These are phyloP conservation scores for Arthrinium phaeospermum DNA, from an alignment of 2,329 filamentous ascomycete species.

Conservation along the genomic window DNA sequence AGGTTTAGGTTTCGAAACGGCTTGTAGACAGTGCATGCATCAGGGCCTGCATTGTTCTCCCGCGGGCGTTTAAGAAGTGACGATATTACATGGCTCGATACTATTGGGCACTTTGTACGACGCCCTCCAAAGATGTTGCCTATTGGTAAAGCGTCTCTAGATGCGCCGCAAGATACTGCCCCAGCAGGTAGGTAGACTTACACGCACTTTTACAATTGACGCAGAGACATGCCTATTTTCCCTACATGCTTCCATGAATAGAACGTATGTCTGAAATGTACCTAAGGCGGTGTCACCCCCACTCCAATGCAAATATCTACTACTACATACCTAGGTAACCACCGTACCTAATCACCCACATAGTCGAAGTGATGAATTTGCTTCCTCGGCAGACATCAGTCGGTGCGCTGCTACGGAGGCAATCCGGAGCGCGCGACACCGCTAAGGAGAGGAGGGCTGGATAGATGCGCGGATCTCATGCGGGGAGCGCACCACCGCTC, in stretches of 20 bases:
- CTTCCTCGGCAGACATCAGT: neutral
- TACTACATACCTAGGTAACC: neutral
- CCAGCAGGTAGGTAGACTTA: neutral
- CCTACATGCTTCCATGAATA: neutral
- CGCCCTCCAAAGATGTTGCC: neutral
- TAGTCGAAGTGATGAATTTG: neutral
- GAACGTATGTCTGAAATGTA: neutral
- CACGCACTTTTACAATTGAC: neutral
- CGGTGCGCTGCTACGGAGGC: neutral
- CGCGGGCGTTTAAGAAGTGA: conserved; percentile 5
- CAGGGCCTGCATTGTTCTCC: neutral
- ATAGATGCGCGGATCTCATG: neutral
- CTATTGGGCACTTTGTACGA: neutral
- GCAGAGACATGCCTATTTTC: neutral
- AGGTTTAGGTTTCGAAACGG: neutral
- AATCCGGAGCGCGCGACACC: neutral
- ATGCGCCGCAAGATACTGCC: neutral
- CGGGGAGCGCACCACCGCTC: neutral
- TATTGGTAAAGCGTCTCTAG: neutral
- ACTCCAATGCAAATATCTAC: neutral
- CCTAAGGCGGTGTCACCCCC: neutral
- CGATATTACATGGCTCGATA: neutral
- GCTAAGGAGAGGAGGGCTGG: too few species aligned
- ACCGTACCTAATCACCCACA: neutral
- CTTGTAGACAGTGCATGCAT: neutral